Evolutionary conservation across 768 basidiomycete genomes (phyloP).

Genomic region (Leccinum uliginosum): DNA sequence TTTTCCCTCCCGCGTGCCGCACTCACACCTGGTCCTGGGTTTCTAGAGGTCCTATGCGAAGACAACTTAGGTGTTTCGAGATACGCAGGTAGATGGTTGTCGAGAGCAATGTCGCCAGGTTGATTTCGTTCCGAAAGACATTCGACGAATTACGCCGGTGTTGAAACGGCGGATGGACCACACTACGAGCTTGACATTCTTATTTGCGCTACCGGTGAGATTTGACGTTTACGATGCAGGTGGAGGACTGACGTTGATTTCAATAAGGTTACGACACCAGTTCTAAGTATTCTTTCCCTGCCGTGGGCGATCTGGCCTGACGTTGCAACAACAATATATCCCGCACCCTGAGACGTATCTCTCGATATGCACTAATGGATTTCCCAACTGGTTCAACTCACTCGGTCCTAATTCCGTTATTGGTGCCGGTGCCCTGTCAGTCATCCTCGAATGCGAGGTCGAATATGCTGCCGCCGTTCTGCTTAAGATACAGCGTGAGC

Average conservation of each 20-base stretch:
- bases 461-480: slow-evolving; percentile 54
- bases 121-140: slow-evolving; percentile 38
- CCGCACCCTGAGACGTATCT: slow-evolving; percentile 59
- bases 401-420: slow-evolving; percentile 56
- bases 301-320: slow-evolving; percentile 52
- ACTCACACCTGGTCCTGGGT: slow-evolving; percentile 64
- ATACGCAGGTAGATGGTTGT: not conserved
- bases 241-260: not conserved
- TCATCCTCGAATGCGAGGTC: slow-evolving; percentile 52
- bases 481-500: slow-evolving; percentile 58
- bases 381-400: slow-evolving; percentile 67
- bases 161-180: slow-evolving; percentile 52
- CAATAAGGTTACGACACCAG: slow-evolving; percentile 41
- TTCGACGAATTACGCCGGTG: slow-evolving; percentile 41
- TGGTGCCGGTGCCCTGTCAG: slow-evolving; percentile 51
- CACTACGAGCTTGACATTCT: slow-evolving; percentile 55
- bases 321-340: slow-evolving; percentile 49
- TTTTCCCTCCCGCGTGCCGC: slow-evolving; percentile 55
- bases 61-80: not conserved
- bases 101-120: slow-evolving; percentile 14
- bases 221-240: not conserved
- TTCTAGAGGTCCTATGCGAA: slow-evolving; percentile 45
- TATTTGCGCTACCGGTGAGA: slow-evolving; percentile 53
- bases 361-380: slow-evolving; percentile 53
- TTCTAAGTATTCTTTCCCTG: slow-evolving; percentile 43